A percentile compares a stretch with the other conserved stretches of the same genome.
phyloP scores from a whole-genome alignment of 2,329 filamentous ascomycete genomes.

The Periconia macrospinosa region DNA sequence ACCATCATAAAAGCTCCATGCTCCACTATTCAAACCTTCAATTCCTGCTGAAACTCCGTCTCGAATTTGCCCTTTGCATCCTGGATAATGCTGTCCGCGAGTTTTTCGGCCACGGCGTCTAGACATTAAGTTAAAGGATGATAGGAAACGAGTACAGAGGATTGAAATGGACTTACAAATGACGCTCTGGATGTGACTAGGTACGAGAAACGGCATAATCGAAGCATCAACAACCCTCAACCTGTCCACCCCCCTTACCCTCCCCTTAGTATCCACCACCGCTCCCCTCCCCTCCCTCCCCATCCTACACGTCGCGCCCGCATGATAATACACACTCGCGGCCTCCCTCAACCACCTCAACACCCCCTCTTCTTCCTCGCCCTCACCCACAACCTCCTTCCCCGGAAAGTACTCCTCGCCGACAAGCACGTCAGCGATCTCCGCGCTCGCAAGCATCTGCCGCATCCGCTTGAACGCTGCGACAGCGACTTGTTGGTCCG shows the following conservation, averaged over 20 bases:
- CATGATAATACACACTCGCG: constrained; percentile 17
- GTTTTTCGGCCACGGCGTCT: no score
- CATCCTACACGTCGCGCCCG: constrained; percentile 64
- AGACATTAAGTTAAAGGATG: no score
- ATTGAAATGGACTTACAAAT: no score
- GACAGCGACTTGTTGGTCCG: constrained; percentile 38
- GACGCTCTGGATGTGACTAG: no score
- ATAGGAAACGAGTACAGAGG: no score
- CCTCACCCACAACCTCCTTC: background rate
- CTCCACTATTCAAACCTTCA: no score
- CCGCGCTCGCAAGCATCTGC: constrained; percentile 10
- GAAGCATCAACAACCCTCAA: constrained; percentile 8
- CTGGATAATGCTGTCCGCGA: no score
- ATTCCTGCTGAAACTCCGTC: no score
- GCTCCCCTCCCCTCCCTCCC: constrained; percentile 24
- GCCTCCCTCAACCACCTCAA: background rate
- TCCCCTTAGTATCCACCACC: constrained; percentile 27
- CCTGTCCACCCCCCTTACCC: constrained; percentile 3
- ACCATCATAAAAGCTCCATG: no score
- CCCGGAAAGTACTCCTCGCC: constrained; percentile 25
- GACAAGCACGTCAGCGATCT: background rate
- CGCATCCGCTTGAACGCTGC: constrained; percentile 37
- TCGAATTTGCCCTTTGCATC: no score
- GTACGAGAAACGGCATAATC: no score
- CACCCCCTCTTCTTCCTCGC: constrained; percentile 21